Base-by-base conservation (phyloP, 2,329 filamentous ascomycete species). In the Colletotrichum gigasporum region DNA sequence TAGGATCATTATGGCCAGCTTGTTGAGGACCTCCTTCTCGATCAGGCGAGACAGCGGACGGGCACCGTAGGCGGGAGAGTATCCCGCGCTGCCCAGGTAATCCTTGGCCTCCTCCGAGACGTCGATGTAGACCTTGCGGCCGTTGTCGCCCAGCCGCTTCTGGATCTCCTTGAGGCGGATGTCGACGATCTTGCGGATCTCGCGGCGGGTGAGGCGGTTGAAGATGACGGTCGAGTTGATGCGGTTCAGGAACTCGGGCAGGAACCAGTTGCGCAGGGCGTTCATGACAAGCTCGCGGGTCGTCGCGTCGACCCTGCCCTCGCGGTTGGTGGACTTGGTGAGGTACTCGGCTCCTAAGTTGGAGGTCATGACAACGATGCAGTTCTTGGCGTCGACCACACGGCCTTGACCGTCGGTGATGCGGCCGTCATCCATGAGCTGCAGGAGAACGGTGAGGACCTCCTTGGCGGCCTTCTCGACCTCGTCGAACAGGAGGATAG, bases 401-500 rank as follows among this genome's bases (percentile, higher is more conserved):
- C 96, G 90, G 75, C 96, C 96, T 87, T 98, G 96, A 48, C 96
- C 96, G 74, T 99, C 96, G 12, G 96, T 99, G 78, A 99, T 98
- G 72, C 96, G 94, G 28, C 96, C 96, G 74, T 99, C 96, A 73
- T 99, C 96, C 94, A 99, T 98, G 73, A 99, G 93, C 79, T 99
- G 96, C n/a, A 99, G 88, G 35, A 99, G 88, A 14, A 99, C 96
- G 1, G 96, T 99, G 42, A 99, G 84, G 1, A 99, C 89, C 80
- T 99, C 96, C 82, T 99, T 99, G 67, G 96, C 96, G 2, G 96
- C 95, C 84, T 99, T 99, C 80, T 99, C 96, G 14, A 98, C 93
- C 79, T 99, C 96, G 71, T 99, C 96, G 71, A 99, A 99, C 8
- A 99, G 88, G 2, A 99, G 85, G 74, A 99, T 99, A 1, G 96